Conservation (phyloP, 495 filamentous ascomycete species). For the Acidiella bohemica region DNA sequence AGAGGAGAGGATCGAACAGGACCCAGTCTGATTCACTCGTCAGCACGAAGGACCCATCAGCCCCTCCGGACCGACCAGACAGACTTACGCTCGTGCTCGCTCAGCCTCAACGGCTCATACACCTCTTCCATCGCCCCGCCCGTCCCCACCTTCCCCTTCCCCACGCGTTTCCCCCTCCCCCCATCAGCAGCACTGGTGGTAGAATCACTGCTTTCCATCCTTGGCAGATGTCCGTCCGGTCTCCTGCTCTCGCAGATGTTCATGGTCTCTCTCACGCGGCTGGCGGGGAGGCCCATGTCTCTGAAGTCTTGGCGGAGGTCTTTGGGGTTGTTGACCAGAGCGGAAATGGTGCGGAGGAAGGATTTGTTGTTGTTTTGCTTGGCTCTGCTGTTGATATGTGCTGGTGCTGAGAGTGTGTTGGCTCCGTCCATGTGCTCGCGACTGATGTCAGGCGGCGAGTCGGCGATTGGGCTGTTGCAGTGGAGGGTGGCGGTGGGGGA, state of each 20-base stretch:
- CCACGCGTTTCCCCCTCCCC: background rate
- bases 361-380: background rate
- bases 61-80: background rate
- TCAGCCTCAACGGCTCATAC: constrained; percentile 7
- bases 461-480: background rate
- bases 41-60: background rate
- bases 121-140: background rate
- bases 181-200: background rate
- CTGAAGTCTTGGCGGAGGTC: constrained; percentile 5
- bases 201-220: background rate
- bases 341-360: background rate
- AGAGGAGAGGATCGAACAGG: constrained; percentile 12
- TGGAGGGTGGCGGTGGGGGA: background rate
- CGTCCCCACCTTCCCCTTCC: constrained; percentile 3
- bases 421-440: background rate
- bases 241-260: background rate
- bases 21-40: constrained; percentile 10
- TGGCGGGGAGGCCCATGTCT: constrained; percentile 2
- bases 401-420: too few relatives aligned
- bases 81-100: constrained; percentile 3
- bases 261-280: background rate
- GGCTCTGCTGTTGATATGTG: background rate
- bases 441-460: background rate
- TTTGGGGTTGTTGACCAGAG: background rate
- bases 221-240: background rate